phyloP scores from a whole-genome alignment of 495 filamentous ascomycete species.

The Aspergillus asperescens region DNA sequence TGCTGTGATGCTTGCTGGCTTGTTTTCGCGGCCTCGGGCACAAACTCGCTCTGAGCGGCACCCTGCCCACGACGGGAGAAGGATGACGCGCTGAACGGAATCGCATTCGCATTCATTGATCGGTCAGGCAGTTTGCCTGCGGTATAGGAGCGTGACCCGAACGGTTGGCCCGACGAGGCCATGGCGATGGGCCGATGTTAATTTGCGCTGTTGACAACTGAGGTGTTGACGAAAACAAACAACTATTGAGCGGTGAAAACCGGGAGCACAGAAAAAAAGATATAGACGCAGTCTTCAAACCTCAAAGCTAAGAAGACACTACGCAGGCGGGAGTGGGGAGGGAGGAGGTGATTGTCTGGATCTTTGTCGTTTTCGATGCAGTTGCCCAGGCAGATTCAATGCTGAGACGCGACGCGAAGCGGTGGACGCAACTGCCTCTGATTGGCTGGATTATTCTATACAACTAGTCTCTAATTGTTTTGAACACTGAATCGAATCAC shows the following conservation, averaged over 20 bases:
- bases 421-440: slow-evolving; percentile 6
- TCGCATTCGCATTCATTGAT: slow-evolving; percentile 36
- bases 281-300: background rate
- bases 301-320: background rate
- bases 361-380: background rate
- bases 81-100: slow-evolving; percentile 46
- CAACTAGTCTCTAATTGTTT: background rate
- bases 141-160: slow-evolving; percentile 45
- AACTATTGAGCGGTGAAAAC: background rate
- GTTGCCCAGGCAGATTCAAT: background rate
- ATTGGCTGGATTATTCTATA: slow-evolving; percentile 9
- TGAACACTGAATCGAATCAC: background rate
- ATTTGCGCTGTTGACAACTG: slow-evolving; percentile 1
- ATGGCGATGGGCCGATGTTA: slow-evolving; percentile 17
- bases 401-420: slow-evolving; percentile 16
- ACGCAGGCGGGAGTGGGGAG: background rate
- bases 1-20: slow-evolving; percentile 25
- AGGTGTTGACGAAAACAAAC: background rate
- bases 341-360: background rate
- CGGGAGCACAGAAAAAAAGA: background rate
- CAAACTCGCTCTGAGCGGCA: slow-evolving; percentile 27
- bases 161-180: slow-evolving; percentile 42
- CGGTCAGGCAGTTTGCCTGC: slow-evolving; percentile 48
- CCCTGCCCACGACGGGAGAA: slow-evolving; percentile 35
- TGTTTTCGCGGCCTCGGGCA: slow-evolving; percentile 27